Evolutionary conservation across 164 flowering plant genomes (phyloP).

Genomic region (Annona squamosa): DNA sequence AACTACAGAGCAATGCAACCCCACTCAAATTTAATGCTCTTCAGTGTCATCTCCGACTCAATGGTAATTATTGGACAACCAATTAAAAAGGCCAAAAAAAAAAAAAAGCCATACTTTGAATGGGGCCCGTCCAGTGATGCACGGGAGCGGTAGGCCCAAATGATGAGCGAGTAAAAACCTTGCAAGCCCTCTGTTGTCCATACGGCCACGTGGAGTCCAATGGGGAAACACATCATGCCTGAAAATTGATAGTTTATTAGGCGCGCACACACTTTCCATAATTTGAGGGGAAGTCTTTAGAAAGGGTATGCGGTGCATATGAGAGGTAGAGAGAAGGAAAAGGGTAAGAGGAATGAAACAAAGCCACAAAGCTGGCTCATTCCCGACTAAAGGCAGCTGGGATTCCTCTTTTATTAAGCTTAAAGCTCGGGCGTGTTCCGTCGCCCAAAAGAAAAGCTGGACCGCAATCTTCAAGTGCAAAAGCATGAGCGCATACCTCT

Average conservation of each 20-base stretch:
- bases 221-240: not conserved
- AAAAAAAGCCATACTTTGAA: not conserved
- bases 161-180: not conserved
- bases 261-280: not conserved
- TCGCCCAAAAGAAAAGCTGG: not conserved
- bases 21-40: too few species aligned
- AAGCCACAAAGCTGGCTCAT: not conserved
- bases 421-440: conserved; percentile 1
- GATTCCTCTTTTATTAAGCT: not conserved
- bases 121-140: not conserved
- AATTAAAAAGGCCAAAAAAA: too few species aligned
- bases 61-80: too few species aligned
- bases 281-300: conserved; percentile 2
- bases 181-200: not conserved
- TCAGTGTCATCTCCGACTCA: too few species aligned
- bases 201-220: not conserved
- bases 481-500: not conserved
- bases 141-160: not conserved
- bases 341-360: not conserved
- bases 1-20: too few species aligned
- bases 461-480: not conserved
- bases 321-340: not conserved
- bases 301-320: not conserved
- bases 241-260: not conserved
- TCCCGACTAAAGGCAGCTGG: not conserved